phyloP scores from a whole-genome alignment of 2,329 filamentous ascomycete species.

The Venturiaceae sp. region DNA sequence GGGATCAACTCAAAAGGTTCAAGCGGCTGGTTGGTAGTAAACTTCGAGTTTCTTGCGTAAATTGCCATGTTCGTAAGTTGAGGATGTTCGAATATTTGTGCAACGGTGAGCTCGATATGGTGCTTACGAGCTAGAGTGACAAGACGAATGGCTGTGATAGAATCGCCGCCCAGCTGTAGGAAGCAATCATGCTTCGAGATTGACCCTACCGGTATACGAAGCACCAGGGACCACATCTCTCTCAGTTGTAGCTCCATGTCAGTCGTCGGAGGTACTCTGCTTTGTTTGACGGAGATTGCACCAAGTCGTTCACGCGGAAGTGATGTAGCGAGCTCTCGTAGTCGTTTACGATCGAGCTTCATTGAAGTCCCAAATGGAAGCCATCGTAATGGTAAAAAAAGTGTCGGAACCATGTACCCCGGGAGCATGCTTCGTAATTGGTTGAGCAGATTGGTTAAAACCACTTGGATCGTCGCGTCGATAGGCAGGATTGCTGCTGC shows the following conservation, averaged over 20 bases:
- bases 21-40: too few species aligned
- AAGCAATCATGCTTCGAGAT: too few species aligned
- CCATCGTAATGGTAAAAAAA: conserved; percentile 15
- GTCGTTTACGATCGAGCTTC: conserved; percentile 66
- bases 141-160: conserved; percentile 51
- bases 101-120: not conserved
- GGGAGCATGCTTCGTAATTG: not conserved
- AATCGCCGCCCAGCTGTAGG: conserved; percentile 51
- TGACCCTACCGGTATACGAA: too few species aligned
- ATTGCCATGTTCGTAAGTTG: not conserved
- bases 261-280: too few species aligned
- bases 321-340: conserved; percentile 33
- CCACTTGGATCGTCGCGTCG: too few species aligned
- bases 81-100: not conserved
- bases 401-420: not conserved
- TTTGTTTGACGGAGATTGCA: too few species aligned
- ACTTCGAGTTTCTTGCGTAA: too few species aligned
- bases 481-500: not conserved
- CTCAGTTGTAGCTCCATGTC: too few species aligned
- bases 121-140: conserved; percentile 42
- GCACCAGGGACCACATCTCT: too few species aligned
- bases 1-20: too few species aligned
- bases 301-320: too few species aligned
- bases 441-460: not conserved
- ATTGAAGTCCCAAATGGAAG: conserved; percentile 83